phyloP scores from a whole-genome alignment of 2,329 filamentous ascomycete species.

The Aspergillus brunneoviolaceus region DNA sequence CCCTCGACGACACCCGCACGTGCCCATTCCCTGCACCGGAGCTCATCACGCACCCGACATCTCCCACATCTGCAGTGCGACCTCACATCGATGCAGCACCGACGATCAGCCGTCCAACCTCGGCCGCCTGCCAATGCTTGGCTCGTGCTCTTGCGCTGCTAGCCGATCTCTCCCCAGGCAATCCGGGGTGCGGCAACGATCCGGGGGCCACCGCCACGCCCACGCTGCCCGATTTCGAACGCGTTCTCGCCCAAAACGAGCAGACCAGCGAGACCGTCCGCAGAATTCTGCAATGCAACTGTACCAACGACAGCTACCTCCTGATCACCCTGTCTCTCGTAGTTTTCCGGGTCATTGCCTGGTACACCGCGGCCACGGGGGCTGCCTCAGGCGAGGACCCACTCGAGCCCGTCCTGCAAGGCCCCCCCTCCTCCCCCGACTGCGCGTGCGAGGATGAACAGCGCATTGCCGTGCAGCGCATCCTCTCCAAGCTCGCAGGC shows the following conservation, averaged over 20 bases:
- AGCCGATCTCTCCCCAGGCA: background rate
- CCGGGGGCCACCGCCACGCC: background rate
- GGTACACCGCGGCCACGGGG: background rate
- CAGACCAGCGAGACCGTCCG: background rate
- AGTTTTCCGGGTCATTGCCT: background rate
- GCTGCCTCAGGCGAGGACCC: too few relatives aligned
- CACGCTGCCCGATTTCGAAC: background rate
- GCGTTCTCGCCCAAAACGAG: background rate
- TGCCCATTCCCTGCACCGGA: too few relatives aligned
- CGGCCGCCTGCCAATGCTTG: background rate
- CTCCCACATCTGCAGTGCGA: too few relatives aligned
- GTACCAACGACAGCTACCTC: conserved; percentile 1
- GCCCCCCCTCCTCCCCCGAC: too few relatives aligned
- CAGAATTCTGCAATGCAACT: background rate
- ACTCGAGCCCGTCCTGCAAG: too few relatives aligned
- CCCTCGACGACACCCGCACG: too few relatives aligned
- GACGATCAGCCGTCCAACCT: background rate
- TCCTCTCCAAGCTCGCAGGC: too few relatives aligned
- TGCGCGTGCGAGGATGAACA: too few relatives aligned
- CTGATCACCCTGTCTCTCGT: background rate
- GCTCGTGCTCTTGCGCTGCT: background rate
- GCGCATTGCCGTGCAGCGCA: too few relatives aligned
- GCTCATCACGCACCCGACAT: too few relatives aligned
- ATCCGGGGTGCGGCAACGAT: background rate
- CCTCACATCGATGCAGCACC: too few relatives aligned